Evolutionary conservation across 2,329 filamentous ascomycete genomes (phyloP).

Genomic region (Dendryphion nanum): DNA sequence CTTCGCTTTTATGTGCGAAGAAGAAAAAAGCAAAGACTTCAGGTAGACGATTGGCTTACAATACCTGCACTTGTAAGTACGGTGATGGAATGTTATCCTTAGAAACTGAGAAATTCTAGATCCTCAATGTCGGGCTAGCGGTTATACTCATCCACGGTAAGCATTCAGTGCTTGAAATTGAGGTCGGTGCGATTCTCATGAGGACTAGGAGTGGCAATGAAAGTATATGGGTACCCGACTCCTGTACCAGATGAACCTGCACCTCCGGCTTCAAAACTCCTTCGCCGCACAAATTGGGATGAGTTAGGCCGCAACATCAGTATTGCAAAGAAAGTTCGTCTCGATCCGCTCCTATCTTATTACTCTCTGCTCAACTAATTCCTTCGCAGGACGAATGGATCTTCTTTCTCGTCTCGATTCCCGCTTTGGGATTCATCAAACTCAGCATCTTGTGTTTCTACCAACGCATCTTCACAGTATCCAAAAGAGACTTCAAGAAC

Average conservation of each 20-base stretch:
- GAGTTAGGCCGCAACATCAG: background rate
- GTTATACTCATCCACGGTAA: background rate
- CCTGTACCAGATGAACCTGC: conserved; percentile 14
- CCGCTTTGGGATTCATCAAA: background rate
- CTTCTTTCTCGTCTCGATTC: background rate
- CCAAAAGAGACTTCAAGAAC: background rate
- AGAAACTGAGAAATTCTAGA: background rate
- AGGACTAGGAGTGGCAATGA: background rate
- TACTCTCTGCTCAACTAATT: conserved; percentile 1
- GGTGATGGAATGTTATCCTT: background rate
- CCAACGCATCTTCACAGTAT: background rate
- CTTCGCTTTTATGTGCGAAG: background rate
- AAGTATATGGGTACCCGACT: background rate
- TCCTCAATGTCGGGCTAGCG: conserved; percentile 1
- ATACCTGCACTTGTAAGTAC: background rate
- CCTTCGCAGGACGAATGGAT: background rate
- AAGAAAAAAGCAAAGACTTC: background rate
- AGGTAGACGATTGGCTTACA: background rate
- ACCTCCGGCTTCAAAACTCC: background rate
- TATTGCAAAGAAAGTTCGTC: background rate
- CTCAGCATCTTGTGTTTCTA: background rate
- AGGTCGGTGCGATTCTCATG: background rate
- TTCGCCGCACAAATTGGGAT: background rate
- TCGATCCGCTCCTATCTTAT: too few species aligned
- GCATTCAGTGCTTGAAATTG: too few species aligned